phyloP scores from a whole-genome alignment of 1,139 yeast genomes.

The Yamadazyma dendronema region DNA sequence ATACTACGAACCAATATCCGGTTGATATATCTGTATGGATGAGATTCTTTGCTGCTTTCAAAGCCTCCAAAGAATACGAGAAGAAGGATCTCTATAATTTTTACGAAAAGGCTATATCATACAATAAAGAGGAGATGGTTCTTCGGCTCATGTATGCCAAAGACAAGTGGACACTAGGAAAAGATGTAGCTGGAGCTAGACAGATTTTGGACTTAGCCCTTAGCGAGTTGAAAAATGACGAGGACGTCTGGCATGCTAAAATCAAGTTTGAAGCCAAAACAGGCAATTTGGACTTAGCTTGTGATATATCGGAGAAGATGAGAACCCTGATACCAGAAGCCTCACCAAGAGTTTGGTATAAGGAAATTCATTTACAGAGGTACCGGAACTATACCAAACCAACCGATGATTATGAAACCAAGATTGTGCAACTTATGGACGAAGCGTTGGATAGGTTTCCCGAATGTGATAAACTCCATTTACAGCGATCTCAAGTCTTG shows the following conservation, averaged over 20 bases:
- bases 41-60: slow-evolving; percentile 47
- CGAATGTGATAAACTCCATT: slow-evolving; percentile 45
- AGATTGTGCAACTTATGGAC: slow-evolving; percentile 40
- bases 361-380: slow-evolving; percentile 59
- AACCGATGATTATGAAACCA: slow-evolving; percentile 8
- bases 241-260: slow-evolving; percentile 68
- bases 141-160: slow-evolving; percentile 72
- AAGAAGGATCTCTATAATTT: slow-evolving; percentile 38
- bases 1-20: slow-evolving; percentile 42
- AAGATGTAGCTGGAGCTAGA: slow-evolving; percentile 53
- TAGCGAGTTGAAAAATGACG: slow-evolving; percentile 37
- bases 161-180: slow-evolving; percentile 54
- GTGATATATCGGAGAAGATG: slow-evolving; percentile 41
- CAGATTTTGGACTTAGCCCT: slow-evolving; percentile 50
- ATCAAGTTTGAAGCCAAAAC: slow-evolving; percentile 58
- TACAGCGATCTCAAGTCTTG: slow-evolving; percentile 60
- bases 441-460: slow-evolving; percentile 50
- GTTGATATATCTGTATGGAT: slow-evolving; percentile 55
- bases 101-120: slow-evolving; percentile 50
- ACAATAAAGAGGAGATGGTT: slow-evolving; percentile 48
- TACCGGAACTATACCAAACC: slow-evolving; percentile 14
- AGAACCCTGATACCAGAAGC: slow-evolving; percentile 28
- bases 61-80: slow-evolving; percentile 17
- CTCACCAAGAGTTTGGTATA: slow-evolving; percentile 58
- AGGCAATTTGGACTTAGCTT: slow-evolving; percentile 37